Evolutionary conservation across 2,329 filamentous ascomycete genomes (phyloP), one percentile per base, ranked within the genome.

Genomic region (Fusarium keratoplasticum): DNA sequence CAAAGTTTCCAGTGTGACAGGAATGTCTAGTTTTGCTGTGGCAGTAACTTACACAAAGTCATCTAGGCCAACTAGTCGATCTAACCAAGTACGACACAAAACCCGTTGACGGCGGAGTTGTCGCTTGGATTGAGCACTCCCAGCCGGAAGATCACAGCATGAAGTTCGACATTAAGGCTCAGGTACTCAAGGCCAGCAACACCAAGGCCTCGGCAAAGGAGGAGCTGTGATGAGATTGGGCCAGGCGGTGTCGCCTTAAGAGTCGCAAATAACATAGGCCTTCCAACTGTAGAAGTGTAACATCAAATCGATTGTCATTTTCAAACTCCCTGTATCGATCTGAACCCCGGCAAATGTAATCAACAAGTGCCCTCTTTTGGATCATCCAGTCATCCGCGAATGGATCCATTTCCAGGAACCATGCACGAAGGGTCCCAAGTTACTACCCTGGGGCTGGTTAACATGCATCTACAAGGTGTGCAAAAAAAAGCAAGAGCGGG

Each of bases 101-200:
- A 20, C 76, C 79, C 2, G 71, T 59, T 14, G 76, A 77, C 25
- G 80, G 76, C 20, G 71, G 74, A 4, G 77, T 83, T 10, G 67
- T 81, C 25, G 78, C 72, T 14, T 83, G 81, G 81, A 54, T 76
- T 2, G 61, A 75, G 22, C 79, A 83, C 71, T 80, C 80, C 18
- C 69, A 65, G 36, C 80, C 82, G 3, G 42, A 80, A 25, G 61
- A 77, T 57, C 78, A 81, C 36, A 76, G 80, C 11, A 82, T 82
- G 20, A 76, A 81, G 68, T 81, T 85, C 55, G 78, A 80, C 8
- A 77, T 85, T 64, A 81, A 79, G 74, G 82, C 80, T 9, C 77
- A 82, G 67, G 78, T 80, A 4, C 69, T 85, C 14, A 78, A 79
- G 73, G 63, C 71, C 2, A 82, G 81, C 70, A 70, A 59, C 10